A percentile compares a stretch with the other conserved stretches of the same genome.
phyloP scores from a whole-genome alignment of 2,329 filamentous ascomycete genomes.

The Alternaria viburni region DNA sequence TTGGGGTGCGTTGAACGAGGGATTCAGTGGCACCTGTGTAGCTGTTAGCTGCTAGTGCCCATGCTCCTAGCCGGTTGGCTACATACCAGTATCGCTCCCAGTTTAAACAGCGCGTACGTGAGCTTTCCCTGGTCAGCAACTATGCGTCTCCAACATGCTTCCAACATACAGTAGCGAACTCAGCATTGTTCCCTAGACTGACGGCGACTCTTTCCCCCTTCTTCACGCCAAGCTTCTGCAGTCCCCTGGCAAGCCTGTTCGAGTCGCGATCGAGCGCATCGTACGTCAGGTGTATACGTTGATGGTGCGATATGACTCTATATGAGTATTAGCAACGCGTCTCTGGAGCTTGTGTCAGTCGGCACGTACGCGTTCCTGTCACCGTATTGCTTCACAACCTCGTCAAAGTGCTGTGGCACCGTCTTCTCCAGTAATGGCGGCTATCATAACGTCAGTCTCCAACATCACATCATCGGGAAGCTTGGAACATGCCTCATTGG shows the following conservation, averaged over 20 bases:
- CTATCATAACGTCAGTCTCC: conserved; percentile 49
- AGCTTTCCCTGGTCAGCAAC: conserved; percentile 43
- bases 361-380: conserved; percentile 65
- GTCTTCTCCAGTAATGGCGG: conserved; percentile 71
- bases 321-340: conserved; percentile 2
- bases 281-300: conserved; percentile 74
- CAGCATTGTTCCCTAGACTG: conserved; percentile 82
- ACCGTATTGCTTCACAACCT: conserved; percentile 68
- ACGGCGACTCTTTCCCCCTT: conserved; percentile 88
- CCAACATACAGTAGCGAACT: conserved; percentile 73
- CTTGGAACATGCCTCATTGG: conserved; percentile 37
- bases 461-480: not conserved
- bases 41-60: not conserved
- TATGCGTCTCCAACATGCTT: not conserved
- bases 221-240: conserved; percentile 72
- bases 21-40: conserved; percentile 82
- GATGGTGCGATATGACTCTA: conserved; percentile 66
- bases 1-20: conserved; percentile 81
- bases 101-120: conserved; percentile 89
- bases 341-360: too few species aligned
- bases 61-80: too few species aligned
- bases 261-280: conserved; percentile 75
- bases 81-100: conserved; percentile 82
- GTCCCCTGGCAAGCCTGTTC: conserved; percentile 74
- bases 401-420: conserved; percentile 74